phyloP scores from a whole-genome alignment of 371 early-diverging fungal species.

The Mucor sp. region DNA sequence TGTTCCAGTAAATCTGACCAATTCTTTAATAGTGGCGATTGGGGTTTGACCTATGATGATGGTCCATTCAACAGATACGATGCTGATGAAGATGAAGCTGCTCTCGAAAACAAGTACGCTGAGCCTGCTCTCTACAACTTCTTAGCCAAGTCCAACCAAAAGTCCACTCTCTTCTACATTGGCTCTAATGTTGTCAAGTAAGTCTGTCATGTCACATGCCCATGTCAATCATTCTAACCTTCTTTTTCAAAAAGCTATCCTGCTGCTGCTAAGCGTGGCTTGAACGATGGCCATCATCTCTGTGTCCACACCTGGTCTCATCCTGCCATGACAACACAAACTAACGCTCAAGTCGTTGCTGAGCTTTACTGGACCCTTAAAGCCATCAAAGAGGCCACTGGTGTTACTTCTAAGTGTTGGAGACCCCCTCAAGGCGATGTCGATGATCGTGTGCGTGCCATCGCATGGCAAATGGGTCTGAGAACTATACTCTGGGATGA shows the following conservation, averaged over 20 bases:
- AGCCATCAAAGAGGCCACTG: constrained; percentile 55
- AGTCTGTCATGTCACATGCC: no score
- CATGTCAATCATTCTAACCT: constrained; percentile 13
- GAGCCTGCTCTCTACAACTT: constrained; percentile 51
- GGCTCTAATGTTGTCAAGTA: background rate
- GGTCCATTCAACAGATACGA: constrained; percentile 42
- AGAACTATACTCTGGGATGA: constrained; percentile 45
- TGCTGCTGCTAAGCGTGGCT: constrained; percentile 46
- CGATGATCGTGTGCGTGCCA: constrained; percentile 55
- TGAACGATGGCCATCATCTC: constrained; percentile 46
- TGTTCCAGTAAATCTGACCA: no score
- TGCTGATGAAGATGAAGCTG: constrained; percentile 12
- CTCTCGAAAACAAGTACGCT: constrained; percentile 26
- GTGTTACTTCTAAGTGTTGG: constrained; percentile 56
- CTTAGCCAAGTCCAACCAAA: constrained; percentile 27
- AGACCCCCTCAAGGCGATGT: constrained; percentile 59
- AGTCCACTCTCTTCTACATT: constrained; percentile 16
- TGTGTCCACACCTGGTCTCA: constrained; percentile 65
- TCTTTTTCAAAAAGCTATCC: constrained; percentile 50
- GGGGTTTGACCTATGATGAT: constrained; percentile 53
- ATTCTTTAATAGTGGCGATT: constrained; percentile 32
- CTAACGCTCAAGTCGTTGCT: constrained; percentile 55
- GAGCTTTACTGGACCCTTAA: constrained; percentile 56
- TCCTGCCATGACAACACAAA: constrained; percentile 51
- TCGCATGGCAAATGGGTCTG: constrained; percentile 55